Evolutionary conservation across 495 filamentous ascomycete genomes (phyloP), one percentile per base, ranked within the genome.

Genomic region (Penicillium ochrochloron): DNA sequence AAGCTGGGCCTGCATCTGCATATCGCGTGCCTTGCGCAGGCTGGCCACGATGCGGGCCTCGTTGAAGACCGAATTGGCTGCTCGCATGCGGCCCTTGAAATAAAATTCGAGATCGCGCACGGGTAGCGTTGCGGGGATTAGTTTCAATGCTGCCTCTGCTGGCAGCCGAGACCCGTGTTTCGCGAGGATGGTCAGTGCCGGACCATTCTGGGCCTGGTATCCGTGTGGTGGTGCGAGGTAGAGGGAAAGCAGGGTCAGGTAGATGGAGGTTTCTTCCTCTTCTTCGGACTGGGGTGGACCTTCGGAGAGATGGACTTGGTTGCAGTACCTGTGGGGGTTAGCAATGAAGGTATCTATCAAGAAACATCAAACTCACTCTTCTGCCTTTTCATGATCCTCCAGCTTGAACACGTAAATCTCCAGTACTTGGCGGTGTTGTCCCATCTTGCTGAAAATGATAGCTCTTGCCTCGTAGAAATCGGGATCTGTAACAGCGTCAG

Each of bases 321-420:
- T 96, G 80, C 94, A 97, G 75, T 97, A 97, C 70, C 92, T 96
- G 65, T 46, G 15, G 7, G n/a, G n/a, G 57, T 73, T 67, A 75
- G 65, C 57, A 57, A 64, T 21, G 25, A 27, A 6, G 27, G 29
- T 21, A 21, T 15, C 3, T 14, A 19, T 6, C 23, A 37, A 12
- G 17, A 3, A 34, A 15, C 21, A 17, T 14, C 11, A 19, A 56
- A 70, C 66, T 67, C 51, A 96, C 90, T 96, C 92, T 85, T 99
- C 95, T 52, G 95, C 96, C 73, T 97, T 98, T 4, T 79, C 82
- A 63, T 92, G 92, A 72, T 95, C 90, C 61, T 90, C 77, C 61
- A 99, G 83, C 69, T 94, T 94, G 79, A 97, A 99, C 14, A 98
- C 94, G 72, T 97, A 99, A 27, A 98, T 96, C 74, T 94, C 90